A percentile compares a stretch with the other conserved stretches of the same genome.
Evolutionary conservation across 2,329 filamentous ascomycete species (phyloP).

Genomic region (Microcyclospora pomicola): DNA sequence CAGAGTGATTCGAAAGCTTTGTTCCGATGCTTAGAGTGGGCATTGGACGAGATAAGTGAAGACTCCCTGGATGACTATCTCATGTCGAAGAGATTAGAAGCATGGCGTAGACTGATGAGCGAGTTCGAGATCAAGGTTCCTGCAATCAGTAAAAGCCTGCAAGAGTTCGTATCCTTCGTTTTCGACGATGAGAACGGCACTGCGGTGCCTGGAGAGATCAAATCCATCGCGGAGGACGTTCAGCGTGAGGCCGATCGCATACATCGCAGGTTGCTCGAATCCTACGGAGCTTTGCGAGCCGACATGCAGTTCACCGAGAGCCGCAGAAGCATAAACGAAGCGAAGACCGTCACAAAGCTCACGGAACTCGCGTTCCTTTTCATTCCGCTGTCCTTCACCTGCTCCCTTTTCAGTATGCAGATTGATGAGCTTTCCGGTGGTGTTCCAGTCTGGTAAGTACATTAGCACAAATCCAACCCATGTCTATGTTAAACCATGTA

Average conservation of each 20-base stretch:
- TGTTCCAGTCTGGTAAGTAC: constrained; percentile 4
- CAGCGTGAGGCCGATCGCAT: background rate
- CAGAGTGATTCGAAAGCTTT: constrained; percentile 1
- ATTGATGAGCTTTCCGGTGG: constrained; percentile 13
- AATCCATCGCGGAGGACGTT: constrained; percentile 1
- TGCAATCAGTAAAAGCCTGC: constrained; percentile 2
- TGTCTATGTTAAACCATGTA: no score
- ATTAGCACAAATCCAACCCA: background rate
- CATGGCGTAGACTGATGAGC: constrained; percentile 5
- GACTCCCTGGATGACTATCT: constrained; percentile 8
- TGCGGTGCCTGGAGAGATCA: constrained; percentile 1
- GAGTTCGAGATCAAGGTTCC: constrained; percentile 6
- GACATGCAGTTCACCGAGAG: constrained; percentile 22
- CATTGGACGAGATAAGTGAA: constrained; percentile 5
- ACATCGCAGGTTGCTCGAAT: constrained; percentile 7
- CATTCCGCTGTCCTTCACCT: constrained; percentile 19
- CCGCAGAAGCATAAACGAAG: constrained; percentile 18
- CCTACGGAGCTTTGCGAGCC: constrained; percentile 21
- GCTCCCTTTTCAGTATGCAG: constrained; percentile 20
- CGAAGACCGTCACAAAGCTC: constrained; percentile 18
- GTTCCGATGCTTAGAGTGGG: constrained; percentile 4
- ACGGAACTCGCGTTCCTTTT: constrained; percentile 23
- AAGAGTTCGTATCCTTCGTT: constrained; percentile 3
- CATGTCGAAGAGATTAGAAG: constrained; percentile 3
- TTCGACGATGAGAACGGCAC: background rate